These are phyloP conservation scores for Clarireedia hainanense DNA, from an alignment of 2,329 filamentous ascomycete species.

Conservation along the genomic window DNA sequence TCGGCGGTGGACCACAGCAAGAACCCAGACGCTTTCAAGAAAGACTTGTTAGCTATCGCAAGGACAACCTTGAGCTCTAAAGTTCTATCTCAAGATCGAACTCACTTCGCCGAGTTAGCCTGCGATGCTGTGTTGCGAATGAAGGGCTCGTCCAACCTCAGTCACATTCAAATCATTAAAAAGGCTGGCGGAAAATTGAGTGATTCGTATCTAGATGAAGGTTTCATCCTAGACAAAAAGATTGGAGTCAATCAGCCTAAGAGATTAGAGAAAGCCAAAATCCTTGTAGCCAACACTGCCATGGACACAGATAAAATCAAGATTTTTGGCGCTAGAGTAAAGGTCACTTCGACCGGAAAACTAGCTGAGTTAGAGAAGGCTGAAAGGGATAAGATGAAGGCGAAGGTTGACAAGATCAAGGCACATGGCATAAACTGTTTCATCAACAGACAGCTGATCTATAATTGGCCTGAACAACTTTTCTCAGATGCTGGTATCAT, in stretches of 20 bases:
- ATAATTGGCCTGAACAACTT: constrained; percentile 99
- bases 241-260: constrained; percentile 99
- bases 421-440: constrained; percentile 99
- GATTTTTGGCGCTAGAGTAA: constrained; percentile 95
- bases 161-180: constrained; percentile 99
- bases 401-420: constrained; percentile 98
- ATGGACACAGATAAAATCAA: constrained; percentile 99
- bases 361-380: constrained; percentile 97
- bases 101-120: constrained; percentile 84
- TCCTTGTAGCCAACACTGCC: constrained; percentile 91
- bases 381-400: constrained; percentile 98
- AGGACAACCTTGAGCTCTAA: constrained; percentile 96
- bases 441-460: constrained; percentile 98
- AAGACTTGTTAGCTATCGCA: constrained; percentile 84
- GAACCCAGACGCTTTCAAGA: constrained; percentile 73
- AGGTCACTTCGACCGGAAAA: constrained; percentile 93
- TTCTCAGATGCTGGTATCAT: constrained; percentile 97
- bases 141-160: constrained; percentile 85
- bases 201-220: constrained; percentile 95
- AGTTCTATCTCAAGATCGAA: constrained; percentile 86
- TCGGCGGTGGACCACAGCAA: constrained; percentile 85
- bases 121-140: constrained; percentile 87
- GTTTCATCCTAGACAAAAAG: constrained; percentile 98
- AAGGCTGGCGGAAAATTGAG: constrained; percentile 96
- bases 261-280: constrained; percentile 95